Percentiles rank a stretch among this genome's conserved stretches.
Conservation (phyloP, 441 rosid genomes). For the Melastoma candidum region DNA sequence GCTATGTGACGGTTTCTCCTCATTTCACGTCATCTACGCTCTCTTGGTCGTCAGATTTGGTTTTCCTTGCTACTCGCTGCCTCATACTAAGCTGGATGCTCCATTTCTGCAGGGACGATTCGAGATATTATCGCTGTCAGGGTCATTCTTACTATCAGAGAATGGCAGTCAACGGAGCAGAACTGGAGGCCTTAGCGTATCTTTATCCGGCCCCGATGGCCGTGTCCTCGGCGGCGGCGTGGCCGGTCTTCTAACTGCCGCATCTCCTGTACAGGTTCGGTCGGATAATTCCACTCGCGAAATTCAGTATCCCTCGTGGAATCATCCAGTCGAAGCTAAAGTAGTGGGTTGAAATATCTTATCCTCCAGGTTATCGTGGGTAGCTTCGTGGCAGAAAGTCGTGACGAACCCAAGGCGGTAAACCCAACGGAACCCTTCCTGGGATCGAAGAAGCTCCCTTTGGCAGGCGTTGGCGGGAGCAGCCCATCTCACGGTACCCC, state of each 20-base stretch:
- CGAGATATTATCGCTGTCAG: slow-evolving; percentile 21
- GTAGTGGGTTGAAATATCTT: neutral
- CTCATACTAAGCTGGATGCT: no score
- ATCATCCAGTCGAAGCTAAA: no score
- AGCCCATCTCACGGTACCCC: slow-evolving; percentile 18
- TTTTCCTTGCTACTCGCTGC: no score
- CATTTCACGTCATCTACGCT: neutral
- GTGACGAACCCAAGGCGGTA: slow-evolving; percentile 5
- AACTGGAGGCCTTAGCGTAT: slow-evolving; percentile 22
- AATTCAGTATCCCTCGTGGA: neutral
- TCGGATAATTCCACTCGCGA: neutral
- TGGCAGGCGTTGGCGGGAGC: slow-evolving; percentile 8
- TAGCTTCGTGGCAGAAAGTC: slow-evolving; percentile 19
- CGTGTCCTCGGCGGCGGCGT: slow-evolving; percentile 22
- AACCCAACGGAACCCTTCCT: slow-evolving; percentile 12
- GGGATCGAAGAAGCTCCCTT: slow-evolving; percentile 7
- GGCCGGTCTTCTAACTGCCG: slow-evolving; percentile 20
- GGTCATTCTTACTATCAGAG: slow-evolving; percentile 21
- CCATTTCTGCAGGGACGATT: slow-evolving; percentile 16
- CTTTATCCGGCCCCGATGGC: slow-evolving; percentile 23
- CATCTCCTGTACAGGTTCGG: slow-evolving; percentile 20
- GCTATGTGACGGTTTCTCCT: neutral
- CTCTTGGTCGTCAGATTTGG: no score
- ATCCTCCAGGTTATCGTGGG: slow-evolving; percentile 17
- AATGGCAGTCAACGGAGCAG: slow-evolving; percentile 22